Evolutionary conservation across 106 monocot species (phyloP), one percentile per base, ranked within the genome.

Genomic region (Dendrobium catenatum): DNA sequence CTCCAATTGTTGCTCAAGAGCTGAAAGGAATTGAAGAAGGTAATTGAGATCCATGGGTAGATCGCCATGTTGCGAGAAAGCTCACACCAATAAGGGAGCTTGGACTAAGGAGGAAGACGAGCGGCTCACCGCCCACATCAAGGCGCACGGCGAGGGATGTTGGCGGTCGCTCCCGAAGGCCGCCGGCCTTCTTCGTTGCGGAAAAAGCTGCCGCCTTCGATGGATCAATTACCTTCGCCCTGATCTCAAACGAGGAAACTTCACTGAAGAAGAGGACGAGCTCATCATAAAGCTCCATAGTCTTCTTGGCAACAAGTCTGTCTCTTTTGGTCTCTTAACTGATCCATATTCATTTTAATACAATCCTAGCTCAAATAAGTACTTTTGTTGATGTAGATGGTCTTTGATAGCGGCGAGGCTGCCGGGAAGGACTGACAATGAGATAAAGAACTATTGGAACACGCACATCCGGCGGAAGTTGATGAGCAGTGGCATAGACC

Each of bases 361-460:
- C 15, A 42, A 20, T 20, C 1, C 18, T 26, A 26, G 26, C 26
- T 9, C 43, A 20, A 44, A 42, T 15, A 74, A 70, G 29, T 70
- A 37, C 10, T 24, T 0, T 48, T 76, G 2, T 2, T 42, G 11
- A 27, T 26, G 48, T 24, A 76, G 92, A 75, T 92, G 92, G 92
- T 92, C 92, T 9, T 37, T 87, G 66, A 91, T 91, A 31, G 91
- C 91, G 0, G 89, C 83, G 48, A 87, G 87, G 55, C 76, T 91
- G 11, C 87, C 91, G 2, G 91, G 91, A 13, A 85, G 91, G 51
- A 91, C 91, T 1, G 91, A 91, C 49, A 91, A 91, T 42, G 89
- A 91, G 85, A 91, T 91, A 31, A 91, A 91, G 78, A 91, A 91
- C 85, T 85, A 91, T 49, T 91, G 91, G 91, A 91, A 91, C 81